Evolutionary conservation across 495 filamentous ascomycete species (phyloP), one percentile per base, ranked within the genome.

Genomic region (Tuber calosporum): DNA sequence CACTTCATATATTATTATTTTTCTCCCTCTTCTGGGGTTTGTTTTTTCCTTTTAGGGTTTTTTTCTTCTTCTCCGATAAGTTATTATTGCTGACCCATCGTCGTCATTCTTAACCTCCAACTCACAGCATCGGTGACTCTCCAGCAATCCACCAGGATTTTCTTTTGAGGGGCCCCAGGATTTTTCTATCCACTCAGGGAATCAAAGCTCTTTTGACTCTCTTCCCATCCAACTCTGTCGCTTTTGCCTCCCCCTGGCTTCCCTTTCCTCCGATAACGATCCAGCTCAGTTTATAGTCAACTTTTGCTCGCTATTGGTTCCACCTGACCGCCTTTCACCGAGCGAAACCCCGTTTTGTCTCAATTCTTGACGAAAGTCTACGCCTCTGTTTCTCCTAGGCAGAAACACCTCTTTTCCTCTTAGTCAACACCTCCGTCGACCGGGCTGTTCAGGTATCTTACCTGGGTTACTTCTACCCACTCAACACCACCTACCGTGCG

Each of bases 21-120:
- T 62, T 17, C 77, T 66, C 76, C 74, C 75, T 71, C 68, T 41
- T 41, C 74, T 73, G 70, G 48, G 74, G 68, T 73, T 68, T 62
- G 62, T 78, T 78, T 77, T 77, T 78, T 71, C 74, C 70, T 75
- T 67, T 75, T 73, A 75, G 68, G 76, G 76, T 71, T 34, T 62
- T 62, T 62, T 34, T 62, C 34, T 62, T 62, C 13, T 34, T 17
- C 53, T 30, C 53, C 26, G 11, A 62, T 70, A 78, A 77, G 72
- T 70, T 53, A 70, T 78, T 75, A 43, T 71, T 68, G 71, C 76
- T 78, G 75, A 78, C 76, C 75, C 76, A 77, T 78, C 76, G 75
- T 78, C 76, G 58, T 78, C 76, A 74, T 73, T 77, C 67, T 78
- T 74, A 34, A 68, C 68, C 73, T 71, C 43, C 66, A 69, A 73